A percentile compares a stretch with the other conserved stretches of the same genome.
phyloP scores from a whole-genome alignment of 257 asterid genomes.

The Solanum piurae region DNA sequence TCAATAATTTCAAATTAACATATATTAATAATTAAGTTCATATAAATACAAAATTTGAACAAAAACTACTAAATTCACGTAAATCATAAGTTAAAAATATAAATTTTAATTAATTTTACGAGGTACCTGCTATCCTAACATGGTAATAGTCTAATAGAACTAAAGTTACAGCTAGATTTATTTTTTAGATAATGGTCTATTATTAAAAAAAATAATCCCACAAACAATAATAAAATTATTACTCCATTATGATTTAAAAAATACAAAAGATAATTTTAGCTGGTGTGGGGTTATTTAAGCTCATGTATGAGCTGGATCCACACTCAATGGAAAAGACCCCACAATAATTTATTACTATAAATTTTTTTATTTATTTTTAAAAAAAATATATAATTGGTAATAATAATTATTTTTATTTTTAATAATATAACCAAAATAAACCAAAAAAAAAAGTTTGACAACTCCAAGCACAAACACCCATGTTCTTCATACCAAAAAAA shows the following conservation, averaged over 20 bases:
- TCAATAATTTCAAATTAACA: background rate
- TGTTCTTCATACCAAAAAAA: background rate
- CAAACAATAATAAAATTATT: background rate
- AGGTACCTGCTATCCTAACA: background rate
- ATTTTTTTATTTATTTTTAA: no score
- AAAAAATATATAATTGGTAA: background rate
- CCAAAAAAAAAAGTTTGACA: background rate
- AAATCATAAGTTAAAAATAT: background rate
- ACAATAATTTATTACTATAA: background rate
- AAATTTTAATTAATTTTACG: background rate
- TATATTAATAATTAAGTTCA: background rate
- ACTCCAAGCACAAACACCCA: background rate
- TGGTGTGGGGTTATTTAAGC: constrained; percentile 13
- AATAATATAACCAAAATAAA: background rate
- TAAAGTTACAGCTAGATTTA: background rate
- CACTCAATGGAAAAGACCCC: background rate
- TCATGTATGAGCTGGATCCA: constrained; percentile 18
- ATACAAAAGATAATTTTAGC: background rate
- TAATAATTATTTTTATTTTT: background rate
- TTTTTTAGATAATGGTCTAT: background rate
- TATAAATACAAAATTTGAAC: no score
- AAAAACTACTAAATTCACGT: background rate
- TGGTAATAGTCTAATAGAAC: background rate
- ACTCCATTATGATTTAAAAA: background rate
- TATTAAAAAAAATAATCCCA: background rate